A percentile compares a stretch with the other conserved stretches of the same genome.
These are phyloP conservation scores for Lichenothelia convexa DNA, from an alignment of 495 filamentous ascomycete genomes.

Conservation along the genomic window DNA sequence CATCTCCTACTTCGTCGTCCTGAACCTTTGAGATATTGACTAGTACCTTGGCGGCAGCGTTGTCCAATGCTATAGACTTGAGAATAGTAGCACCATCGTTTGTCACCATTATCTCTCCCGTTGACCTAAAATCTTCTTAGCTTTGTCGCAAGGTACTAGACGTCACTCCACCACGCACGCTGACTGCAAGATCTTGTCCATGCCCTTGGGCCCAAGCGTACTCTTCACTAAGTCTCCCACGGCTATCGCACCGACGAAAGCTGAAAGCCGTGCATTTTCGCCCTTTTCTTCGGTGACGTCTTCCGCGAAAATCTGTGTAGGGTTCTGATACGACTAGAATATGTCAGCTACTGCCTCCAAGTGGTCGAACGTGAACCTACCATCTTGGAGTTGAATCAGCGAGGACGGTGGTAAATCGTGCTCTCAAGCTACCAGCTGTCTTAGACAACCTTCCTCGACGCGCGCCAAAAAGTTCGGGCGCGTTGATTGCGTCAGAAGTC, in stretches of 20 bases:
- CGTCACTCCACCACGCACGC: slow-evolving; percentile 41
- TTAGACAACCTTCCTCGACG: too few relatives aligned
- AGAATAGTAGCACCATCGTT: slow-evolving; percentile 97
- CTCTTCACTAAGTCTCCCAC: slow-evolving; percentile 95
- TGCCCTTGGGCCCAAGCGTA: slow-evolving; percentile 91
- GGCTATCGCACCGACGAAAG: slow-evolving; percentile 93
- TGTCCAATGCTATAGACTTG: slow-evolving; percentile 97
- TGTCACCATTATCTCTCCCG: slow-evolving; percentile 90
- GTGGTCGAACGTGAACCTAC: slow-evolving; percentile 6
- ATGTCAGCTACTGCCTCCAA: slow-evolving; percentile 3
- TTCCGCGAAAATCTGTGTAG: slow-evolving; percentile 96
- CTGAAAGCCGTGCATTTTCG: slow-evolving; percentile 94
- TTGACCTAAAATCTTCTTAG: slow-evolving; percentile 42
- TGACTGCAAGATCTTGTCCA: slow-evolving; percentile 99
- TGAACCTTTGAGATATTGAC: slow-evolving; percentile 99
- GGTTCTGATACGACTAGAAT: slow-evolving; percentile 43
- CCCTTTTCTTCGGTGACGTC: slow-evolving; percentile 96
- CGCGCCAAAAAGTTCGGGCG: too few relatives aligned
- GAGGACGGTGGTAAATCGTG: too few relatives aligned
- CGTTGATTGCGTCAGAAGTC: too few relatives aligned
- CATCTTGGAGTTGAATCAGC: too few relatives aligned
- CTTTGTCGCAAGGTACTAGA: too few relatives aligned
- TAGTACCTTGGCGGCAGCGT: slow-evolving; percentile 89
- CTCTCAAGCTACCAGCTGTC: too few relatives aligned
- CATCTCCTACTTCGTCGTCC: slow-evolving; percentile 95